Evolutionary conservation across 1,284 basidiomycete species (phyloP).

Genomic region (Moniliophthora roreri): DNA sequence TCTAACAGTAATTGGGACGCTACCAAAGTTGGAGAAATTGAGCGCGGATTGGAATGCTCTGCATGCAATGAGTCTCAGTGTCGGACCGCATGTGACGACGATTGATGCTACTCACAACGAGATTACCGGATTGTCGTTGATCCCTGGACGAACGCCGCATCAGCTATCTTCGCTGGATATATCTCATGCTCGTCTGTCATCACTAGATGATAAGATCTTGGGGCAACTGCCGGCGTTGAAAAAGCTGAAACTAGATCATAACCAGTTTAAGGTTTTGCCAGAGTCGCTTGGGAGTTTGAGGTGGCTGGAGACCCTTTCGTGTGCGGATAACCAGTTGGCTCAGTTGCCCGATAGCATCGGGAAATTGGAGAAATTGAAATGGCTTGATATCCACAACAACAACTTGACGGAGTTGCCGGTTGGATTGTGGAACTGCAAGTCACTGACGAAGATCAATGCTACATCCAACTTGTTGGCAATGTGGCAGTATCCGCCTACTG

Average conservation of each 20-base stretch:
- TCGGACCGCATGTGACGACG: constrained; percentile 60
- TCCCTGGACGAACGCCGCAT: constrained; percentile 55
- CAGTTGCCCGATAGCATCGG: constrained; percentile 81
- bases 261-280: constrained; percentile 85
- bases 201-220: constrained; percentile 75
- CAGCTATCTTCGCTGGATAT: constrained; percentile 84
- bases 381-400: constrained; percentile 91
- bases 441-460: constrained; percentile 77
- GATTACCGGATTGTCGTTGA: constrained; percentile 77
- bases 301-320: constrained; percentile 75
- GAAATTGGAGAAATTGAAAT: constrained; percentile 72
- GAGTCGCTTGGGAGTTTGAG: constrained; percentile 76
- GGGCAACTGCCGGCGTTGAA: constrained; percentile 75
- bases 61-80: constrained; percentile 75
- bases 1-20: constrained; percentile 64
- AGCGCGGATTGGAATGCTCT: constrained; percentile 82
- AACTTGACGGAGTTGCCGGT: constrained; percentile 78
- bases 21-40: constrained; percentile 71
- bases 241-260: constrained; percentile 78
- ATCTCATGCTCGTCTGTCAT: constrained; percentile 88
- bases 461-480: constrained; percentile 85
- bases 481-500: constrained; percentile 66
- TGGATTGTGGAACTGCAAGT: constrained; percentile 84
- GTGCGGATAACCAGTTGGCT: constrained; percentile 88
- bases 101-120: constrained; percentile 81